Evolutionary conservation across 208 protist species (phyloP), one percentile per base, ranked within the genome.

Genomic region (Trypanosoma avium): DNA sequence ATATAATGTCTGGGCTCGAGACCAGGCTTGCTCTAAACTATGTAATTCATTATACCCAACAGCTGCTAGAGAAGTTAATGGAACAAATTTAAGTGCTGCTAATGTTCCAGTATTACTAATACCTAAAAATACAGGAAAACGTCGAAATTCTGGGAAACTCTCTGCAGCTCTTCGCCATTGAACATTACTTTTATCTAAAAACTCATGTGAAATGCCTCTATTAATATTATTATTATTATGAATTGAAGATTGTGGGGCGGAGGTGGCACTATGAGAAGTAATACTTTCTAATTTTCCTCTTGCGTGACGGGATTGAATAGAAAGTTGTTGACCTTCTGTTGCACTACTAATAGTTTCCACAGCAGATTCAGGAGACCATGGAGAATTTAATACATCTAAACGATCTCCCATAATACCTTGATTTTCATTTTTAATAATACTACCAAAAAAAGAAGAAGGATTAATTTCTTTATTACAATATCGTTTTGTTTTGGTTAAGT

Each of bases 1-100:
- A 40, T 73, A 74, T 45, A 78, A 71, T 26, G 66, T 52, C 49
- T 54, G 4, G 43, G 66, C n/a, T 38, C n/a, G 40, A 42, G 22
- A 58, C 66, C 6, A 73, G 35, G 30, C 46, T 5, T 10, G 4
- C 15, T 52, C 58, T 33, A 54, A n/a, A 6, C 9, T 9, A 15
- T 35, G 12, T 17, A 53, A 4, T 15, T 61, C 56, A 21, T 2
- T 36, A 61, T 19, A 50, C 15, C 46, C 27, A 43, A 19, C 19
- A 2, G 27, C 40, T 45, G 6, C 22, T 38, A 64, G 58, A 6
- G 33, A 43, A 22, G 45, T 27, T 19, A 36, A 21, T 4, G 58
- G 32, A 3, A 64, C 3, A 29, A 64, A 47, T 26, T 55, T 54
- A 29, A 64, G 58, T 38, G 58, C 32, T 30, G 58, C 43, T 22